phyloP scores from a whole-genome alignment of 2,329 filamentous ascomycete genomes.

The Botrytis sinoallii region DNA sequence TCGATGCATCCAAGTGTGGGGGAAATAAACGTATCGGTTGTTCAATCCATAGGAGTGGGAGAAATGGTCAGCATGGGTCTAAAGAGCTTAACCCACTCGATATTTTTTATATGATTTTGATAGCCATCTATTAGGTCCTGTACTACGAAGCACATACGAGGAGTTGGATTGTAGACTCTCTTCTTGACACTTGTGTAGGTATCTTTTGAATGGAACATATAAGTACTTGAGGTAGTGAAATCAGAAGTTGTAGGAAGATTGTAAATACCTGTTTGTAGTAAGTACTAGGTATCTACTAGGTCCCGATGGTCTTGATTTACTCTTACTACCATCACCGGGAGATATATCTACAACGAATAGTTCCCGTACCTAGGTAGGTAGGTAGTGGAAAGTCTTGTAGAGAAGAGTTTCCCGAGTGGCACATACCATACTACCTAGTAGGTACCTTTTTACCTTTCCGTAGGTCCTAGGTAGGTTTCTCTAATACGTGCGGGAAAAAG shows the following conservation, averaged over 20 bases:
- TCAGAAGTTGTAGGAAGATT: background rate
- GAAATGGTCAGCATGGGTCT: conserved; percentile 8
- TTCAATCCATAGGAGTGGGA: conserved; percentile 4
- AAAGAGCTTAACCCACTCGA: background rate
- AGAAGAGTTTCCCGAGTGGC: background rate
- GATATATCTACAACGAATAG: background rate
- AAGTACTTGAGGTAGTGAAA: background rate
- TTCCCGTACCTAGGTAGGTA: background rate
- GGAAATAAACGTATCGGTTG: conserved; percentile 5
- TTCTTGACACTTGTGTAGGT: background rate
- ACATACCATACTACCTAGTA: background rate
- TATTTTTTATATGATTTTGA: background rate
- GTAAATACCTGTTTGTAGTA: background rate
- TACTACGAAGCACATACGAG: background rate
- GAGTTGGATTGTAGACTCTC: background rate
- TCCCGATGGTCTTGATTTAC: no score
- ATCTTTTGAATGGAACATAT: background rate
- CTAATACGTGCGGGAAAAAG: background rate
- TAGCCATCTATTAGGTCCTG: background rate
- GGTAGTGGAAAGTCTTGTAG: background rate
- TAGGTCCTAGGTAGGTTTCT: background rate
- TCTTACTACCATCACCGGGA: no score
- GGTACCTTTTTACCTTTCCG: background rate
- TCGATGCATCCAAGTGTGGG: conserved; percentile 4
- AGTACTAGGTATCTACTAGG: no score